Evolutionary conservation across 2,329 filamentous ascomycete genomes (phyloP), one percentile per base, ranked within the genome.

Genomic region (Ceratocystis cubensis): DNA sequence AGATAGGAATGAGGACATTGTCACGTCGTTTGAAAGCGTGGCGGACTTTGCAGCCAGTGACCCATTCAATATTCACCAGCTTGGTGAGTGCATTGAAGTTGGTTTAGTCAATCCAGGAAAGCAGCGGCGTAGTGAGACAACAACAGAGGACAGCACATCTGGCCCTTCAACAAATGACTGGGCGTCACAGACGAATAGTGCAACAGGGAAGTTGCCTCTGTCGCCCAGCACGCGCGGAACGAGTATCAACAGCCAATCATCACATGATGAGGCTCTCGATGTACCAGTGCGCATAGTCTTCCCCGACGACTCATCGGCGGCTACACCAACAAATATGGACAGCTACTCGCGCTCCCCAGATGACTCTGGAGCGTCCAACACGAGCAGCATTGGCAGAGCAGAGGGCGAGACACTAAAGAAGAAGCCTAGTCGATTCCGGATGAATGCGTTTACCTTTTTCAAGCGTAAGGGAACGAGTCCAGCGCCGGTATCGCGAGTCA

Each of bases 201-300:
- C 83, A 1, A 86, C 83, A 1, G 81, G 82, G 63, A 85, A 84
- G 74, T 81, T 85, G 80, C 83, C 84, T 2, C 75, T 86, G 45
- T 86, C 84, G 28, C 84, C 84, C 1, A 86, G 84, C 72, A 87
- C 84, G 2, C 80, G 84, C 71, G 84, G 84, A 48, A 87, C 84
- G 20, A 87, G 84, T 73, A 83, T 87, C 69, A 80, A 84, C 70
- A 86, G 84, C 74, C 79, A 79, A 65, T 82, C 84, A 56, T 84
- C 82, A 57, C 71, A 80, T 65, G 83, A 84, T 61, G 78, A 78
- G 65, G 72, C 69, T 61, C 37, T 73, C 13, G 66, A 67, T 53
- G 44, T 67, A 6, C 63, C 66, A 10, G 66, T 67, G 2, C 53
- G 57, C 17, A 67, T 67, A 15, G 63, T 67, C 20, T 62, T 56